These are phyloP conservation scores for Vanrija pseudolonga DNA, from an alignment of 1,284 basidiomycete genomes.

Conservation along the genomic window DNA sequence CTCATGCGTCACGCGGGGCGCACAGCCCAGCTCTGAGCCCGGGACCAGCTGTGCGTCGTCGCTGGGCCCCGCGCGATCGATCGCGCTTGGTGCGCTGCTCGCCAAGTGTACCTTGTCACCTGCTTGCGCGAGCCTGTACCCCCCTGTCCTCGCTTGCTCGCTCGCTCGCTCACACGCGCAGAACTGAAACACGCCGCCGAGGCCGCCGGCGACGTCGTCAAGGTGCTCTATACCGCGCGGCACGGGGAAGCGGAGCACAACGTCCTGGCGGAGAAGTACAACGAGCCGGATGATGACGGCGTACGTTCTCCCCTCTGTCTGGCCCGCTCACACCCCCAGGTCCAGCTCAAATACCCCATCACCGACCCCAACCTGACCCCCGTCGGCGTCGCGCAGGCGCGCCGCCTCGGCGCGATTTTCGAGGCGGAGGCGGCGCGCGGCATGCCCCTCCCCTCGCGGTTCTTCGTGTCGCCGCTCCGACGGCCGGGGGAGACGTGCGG, in stretches of 20 bases:
- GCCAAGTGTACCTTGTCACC: too few relatives aligned
- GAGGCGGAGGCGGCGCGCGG: conserved; percentile 17
- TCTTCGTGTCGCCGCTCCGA: conserved; percentile 30
- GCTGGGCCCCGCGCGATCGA: too few relatives aligned
- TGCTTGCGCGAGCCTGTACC: background rate
- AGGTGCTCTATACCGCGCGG: conserved; percentile 32
- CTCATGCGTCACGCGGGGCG: too few relatives aligned
- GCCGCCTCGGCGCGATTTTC: conserved; percentile 16
- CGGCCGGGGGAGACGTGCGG: conserved; percentile 33
- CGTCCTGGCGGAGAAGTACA: conserved; percentile 21
- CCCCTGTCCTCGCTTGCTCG: background rate
- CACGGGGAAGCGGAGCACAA: conserved; percentile 40
- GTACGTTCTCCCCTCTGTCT: conserved; percentile 1
- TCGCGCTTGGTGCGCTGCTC: too few relatives aligned
- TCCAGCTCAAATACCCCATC: conserved; percentile 20
- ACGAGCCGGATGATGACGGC: conserved; percentile 11
- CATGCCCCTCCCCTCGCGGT: conserved; percentile 33
- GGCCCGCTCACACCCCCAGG: conserved; percentile 4
- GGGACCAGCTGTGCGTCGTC: too few relatives aligned
- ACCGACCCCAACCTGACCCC: conserved; percentile 28
- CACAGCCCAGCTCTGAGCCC: too few relatives aligned
- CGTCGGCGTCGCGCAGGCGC: conserved; percentile 25
- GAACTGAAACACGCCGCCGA: conserved; percentile 16
- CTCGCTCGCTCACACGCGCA: conserved; percentile 4
- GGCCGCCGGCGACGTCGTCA: conserved; percentile 22